Conservation (phyloP, 441 rosid species). For the Pelargonium australe region DNA sequence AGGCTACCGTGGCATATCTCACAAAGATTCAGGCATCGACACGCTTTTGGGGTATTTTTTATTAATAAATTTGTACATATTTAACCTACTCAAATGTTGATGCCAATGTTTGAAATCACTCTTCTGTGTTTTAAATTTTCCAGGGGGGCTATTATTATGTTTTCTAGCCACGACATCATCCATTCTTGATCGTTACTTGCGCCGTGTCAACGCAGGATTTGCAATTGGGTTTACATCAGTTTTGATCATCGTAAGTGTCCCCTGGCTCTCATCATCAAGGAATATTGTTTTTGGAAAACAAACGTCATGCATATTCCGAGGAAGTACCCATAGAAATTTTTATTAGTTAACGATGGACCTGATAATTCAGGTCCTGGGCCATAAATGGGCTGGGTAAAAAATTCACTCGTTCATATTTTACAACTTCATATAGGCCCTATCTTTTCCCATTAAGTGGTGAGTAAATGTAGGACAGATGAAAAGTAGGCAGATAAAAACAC, state of each 20-base stretch:
- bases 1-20: constrained; percentile 83
- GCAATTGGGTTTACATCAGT: constrained; percentile 89
- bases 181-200: constrained; percentile 77
- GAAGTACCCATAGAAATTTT: too few relatives aligned
- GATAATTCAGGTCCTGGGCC: too few relatives aligned
- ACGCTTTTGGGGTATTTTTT: constrained; percentile 83
- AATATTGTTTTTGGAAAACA: neutral
- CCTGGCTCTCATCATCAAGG: neutral
- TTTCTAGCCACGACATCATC: constrained; percentile 77
- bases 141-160: constrained; percentile 83
- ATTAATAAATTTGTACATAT: neutral
- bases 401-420: too few relatives aligned
- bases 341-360: too few relatives aligned
- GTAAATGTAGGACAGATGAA: too few relatives aligned
- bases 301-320: too few relatives aligned
- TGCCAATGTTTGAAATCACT: constrained; percentile 14
- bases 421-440: neutral
- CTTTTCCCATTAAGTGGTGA: neutral
- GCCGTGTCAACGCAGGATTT: constrained; percentile 69
- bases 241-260: constrained; percentile 63
- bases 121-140: constrained; percentile 16
- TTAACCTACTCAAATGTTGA: constrained; percentile 1
- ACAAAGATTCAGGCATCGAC: constrained; percentile 88
- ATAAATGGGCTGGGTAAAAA: too few relatives aligned
- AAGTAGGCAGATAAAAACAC: too few relatives aligned